Evolutionary conservation across 805 yeast species (phyloP), one percentile per base, ranked within the genome.

Genomic region (Debaryomyces tyrocola): DNA sequence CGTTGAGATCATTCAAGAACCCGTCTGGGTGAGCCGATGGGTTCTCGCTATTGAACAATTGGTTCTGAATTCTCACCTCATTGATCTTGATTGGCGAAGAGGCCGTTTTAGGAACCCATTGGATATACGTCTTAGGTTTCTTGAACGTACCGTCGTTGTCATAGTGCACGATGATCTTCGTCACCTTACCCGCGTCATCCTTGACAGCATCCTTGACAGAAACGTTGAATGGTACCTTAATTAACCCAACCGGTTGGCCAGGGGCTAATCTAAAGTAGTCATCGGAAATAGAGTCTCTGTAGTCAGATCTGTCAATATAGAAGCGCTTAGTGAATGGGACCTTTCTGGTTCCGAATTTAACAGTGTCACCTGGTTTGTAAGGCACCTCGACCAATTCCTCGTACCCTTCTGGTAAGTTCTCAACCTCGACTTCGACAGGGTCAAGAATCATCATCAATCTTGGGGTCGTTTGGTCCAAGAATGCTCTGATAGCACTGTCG

Each of bases 91-190:
- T 73, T 33, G 42, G 42, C 6, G 31, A 21, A 49, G 79, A 78
- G 28, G 73, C 70, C 18, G 84, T 74, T 51, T 82, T 82, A 43
- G 97, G 96, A 43, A 94, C 84, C 99, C 99, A 94, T 72, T 94
- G 99, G 61, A 94, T 90, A 64, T 77, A 94, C 8, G 99, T 91
- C 80, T 92, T 94, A 62, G 99, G 99, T 63, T 88, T 90, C 66
- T 76, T 79, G 53, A 74, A 74, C 46, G 70, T 72, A 17, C 73
- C 66, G 45, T 80, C 88, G 52, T 81, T 82, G 62, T 90, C 87
- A 62, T 92, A 94, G 58, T 84, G 80, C 42, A 87, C 96, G 56
- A 85, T 84, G 47, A 94, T 80, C 67, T 80, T 82, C 17, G 73
- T 73, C 44, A 91, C 80, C 40, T 79, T 73, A 17, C 96, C 96